Percentiles rank a stretch among this genome's conserved stretches.
Evolutionary conservation across 2,329 filamentous ascomycete genomes (phyloP).

Genomic region (Phialocephala sp.): DNA sequence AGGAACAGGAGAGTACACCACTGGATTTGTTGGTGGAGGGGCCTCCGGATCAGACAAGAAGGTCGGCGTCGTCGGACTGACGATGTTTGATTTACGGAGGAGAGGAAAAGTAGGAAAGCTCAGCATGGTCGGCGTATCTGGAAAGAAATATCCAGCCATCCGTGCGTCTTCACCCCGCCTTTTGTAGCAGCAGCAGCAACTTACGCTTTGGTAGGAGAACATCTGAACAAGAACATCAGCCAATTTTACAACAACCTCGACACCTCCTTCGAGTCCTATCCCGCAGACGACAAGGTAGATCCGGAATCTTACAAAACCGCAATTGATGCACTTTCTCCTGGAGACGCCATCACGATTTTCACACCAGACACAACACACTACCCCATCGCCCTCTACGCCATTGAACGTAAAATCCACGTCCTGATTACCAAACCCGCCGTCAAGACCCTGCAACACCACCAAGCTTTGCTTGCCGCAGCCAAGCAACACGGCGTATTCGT

Average conservation of each 20-base stretch:
- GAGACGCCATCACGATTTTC: slow-evolving; percentile 94
- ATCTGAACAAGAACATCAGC: slow-evolving; percentile 86
- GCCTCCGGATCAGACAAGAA: slow-evolving; percentile 93
- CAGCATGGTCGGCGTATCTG: slow-evolving; percentile 89
- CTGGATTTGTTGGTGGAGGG: slow-evolving; percentile 85
- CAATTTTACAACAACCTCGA: slow-evolving; percentile 89
- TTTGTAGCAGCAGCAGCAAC: background rate
- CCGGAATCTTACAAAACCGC: slow-evolving; percentile 86
- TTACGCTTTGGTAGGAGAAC: slow-evolving; percentile 63
- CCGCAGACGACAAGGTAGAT: slow-evolving; percentile 73
- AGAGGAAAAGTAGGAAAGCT: slow-evolving; percentile 87
- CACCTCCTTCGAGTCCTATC: slow-evolving; percentile 84
- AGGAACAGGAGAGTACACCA: slow-evolving; percentile 96
- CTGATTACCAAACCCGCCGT: slow-evolving; percentile 94
- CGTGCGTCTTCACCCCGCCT: slow-evolving; percentile 57
- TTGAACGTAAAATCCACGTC: slow-evolving; percentile 86
- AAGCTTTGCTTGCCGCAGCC: slow-evolving; percentile 74
- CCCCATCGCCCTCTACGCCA: slow-evolving; percentile 90
- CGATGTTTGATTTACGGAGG: slow-evolving; percentile 85
- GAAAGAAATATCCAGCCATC: slow-evolving; percentile 89
- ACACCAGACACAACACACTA: slow-evolving; percentile 93
- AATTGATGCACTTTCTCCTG: slow-evolving; percentile 80
- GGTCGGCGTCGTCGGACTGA: slow-evolving; percentile 89
- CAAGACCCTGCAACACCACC: slow-evolving; percentile 81
- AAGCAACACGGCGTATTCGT: slow-evolving; percentile 82